Evolutionary conservation across 2,329 filamentous ascomycete genomes (phyloP).

Genomic region (Trichoderma polysporum): DNA sequence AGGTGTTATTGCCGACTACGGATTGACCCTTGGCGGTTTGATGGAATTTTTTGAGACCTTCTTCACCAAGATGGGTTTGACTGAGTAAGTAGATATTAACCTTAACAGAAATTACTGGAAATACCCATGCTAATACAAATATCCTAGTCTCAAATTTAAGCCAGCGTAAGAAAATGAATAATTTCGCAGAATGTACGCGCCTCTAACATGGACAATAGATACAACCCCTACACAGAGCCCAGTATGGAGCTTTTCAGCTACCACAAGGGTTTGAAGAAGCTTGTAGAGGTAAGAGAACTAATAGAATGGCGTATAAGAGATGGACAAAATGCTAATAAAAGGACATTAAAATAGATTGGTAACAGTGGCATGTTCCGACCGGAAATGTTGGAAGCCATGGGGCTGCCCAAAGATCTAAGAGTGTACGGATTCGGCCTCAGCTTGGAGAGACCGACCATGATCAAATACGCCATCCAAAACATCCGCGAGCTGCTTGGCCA

Average conservation of each 20-base stretch:
- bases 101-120: background rate
- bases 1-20: conserved; percentile 89
- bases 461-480: conserved; percentile 87
- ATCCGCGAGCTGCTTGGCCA: conserved; percentile 91
- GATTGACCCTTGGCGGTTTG: conserved; percentile 84
- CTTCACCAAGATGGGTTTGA: conserved; percentile 94
- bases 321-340: background rate
- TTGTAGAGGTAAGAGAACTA: conserved; percentile 62
- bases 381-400: conserved; percentile 96
- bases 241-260: conserved; percentile 98
- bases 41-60: conserved; percentile 94
- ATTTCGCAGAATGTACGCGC: too few species aligned
- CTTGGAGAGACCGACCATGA: conserved; percentile 95
- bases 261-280: conserved; percentile 83
- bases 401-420: conserved; percentile 83
- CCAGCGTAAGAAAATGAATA: conserved; percentile 58
- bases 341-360: conserved; percentile 59
- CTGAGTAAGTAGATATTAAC: conserved; percentile 33
- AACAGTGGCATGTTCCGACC: conserved; percentile 99
- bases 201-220: conserved; percentile 36
- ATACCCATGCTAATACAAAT: background rate
- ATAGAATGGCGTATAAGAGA: rapidly evolving
- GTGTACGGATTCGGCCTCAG: conserved; percentile 94
- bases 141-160: conserved; percentile 75
- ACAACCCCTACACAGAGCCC: conserved; percentile 93